Base-by-base conservation (phyloP, 371 early-diverging fungal species). In the Mucor indicus region DNA sequence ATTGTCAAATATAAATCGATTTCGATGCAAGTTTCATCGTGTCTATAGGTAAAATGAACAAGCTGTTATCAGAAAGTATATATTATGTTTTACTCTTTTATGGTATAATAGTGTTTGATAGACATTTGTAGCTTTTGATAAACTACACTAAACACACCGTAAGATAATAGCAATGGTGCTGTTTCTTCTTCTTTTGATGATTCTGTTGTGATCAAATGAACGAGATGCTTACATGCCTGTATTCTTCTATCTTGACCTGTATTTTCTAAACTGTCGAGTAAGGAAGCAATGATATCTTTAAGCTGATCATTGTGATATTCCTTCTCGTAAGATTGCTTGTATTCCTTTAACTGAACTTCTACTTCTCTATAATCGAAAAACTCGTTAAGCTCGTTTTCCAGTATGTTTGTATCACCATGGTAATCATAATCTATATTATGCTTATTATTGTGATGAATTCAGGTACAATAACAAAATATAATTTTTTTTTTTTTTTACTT, bases 311-410 rank as follows among this genome's bases (percentile, higher is more conserved):
- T 27, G 4, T 38, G 4, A 1, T 21, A 50, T 20, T 43, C 38
- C n/a, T 65, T 53, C 46, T 71, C 63, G 17, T 72, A 69, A 42
- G 75, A 75, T 17, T 58, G 45, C 25, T 55, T 55, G 31, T 70
- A 62, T 6, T 75, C 66, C 23, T 75, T 74, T 17, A 72, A 48
- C 19, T 80, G 71, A 36, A 69, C 60, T 7, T 66, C 52, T 2
- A 75, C 66, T 57, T 91, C 89, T 8, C 67, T 64, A 59, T 84
- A 86, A 38, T 75, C 72, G 54, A 79, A 87, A 42, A 91, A 88
- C 38, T 91, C 91, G 58, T 87, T 82, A 50, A 87, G 71, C 56
- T 91, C 91, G 7, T 64, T 76, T 29, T 72, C 53, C 21, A 85
- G 50, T 0, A 60, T 50, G 25, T 85, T 88, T 30, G 75, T 61